phyloP scores from a whole-genome alignment of 2,329 filamentous ascomycete species.

The Colletotrichum sp. region DNA sequence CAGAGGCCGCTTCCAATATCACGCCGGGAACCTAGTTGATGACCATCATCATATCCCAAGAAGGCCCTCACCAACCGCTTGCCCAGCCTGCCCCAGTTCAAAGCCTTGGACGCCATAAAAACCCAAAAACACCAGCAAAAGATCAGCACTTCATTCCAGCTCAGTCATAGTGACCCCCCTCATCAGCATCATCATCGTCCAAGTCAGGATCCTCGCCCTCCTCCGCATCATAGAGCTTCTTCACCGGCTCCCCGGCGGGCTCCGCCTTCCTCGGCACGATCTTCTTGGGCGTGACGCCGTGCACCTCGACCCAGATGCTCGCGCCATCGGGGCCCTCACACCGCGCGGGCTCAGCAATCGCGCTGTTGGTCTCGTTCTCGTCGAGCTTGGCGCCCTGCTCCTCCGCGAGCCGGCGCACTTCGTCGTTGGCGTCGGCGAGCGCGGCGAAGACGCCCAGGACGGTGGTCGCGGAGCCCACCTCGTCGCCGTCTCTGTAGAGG shows the following conservation, averaged over 20 bases:
- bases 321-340: constrained; percentile 40
- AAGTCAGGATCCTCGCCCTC: constrained; percentile 32
- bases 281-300: constrained; percentile 29
- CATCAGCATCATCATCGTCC: constrained; percentile 32
- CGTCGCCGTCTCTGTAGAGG: constrained; percentile 32
- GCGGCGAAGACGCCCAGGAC: constrained; percentile 36
- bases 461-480: constrained; percentile 19
- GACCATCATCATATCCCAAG: not conserved
- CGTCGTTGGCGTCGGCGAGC: constrained; percentile 39
- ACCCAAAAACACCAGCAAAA: not conserved
- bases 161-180: constrained; percentile 16
- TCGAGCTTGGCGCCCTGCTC: constrained; percentile 25
- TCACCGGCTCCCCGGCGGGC: constrained; percentile 4
- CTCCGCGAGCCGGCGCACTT: constrained; percentile 31
- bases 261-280: constrained; percentile 9
- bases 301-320: constrained; percentile 41
- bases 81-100: not conserved
- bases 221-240: constrained; percentile 38
- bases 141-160: not conserved
- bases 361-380: not conserved
- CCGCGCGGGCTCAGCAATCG: constrained; percentile 32
- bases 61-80: not conserved
- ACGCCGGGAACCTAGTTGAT: not conserved
- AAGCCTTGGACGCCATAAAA: not conserved
- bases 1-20: not conserved